Conservation (phyloP, 2,329 filamentous ascomycete species). For the Didymellaceae sp. region DNA sequence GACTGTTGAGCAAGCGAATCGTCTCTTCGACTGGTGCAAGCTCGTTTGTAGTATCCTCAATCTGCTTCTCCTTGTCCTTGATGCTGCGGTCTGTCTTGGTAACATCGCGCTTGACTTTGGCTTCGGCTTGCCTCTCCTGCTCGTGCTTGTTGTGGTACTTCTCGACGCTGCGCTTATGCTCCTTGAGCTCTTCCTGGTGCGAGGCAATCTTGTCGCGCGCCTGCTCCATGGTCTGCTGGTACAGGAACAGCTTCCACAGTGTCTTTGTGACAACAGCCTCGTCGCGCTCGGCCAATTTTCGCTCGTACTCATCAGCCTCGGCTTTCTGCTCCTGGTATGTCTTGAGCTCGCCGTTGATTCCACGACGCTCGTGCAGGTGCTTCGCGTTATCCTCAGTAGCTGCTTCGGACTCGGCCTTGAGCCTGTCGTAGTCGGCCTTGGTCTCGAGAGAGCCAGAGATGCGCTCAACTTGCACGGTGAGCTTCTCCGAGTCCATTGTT, state of each 20-base stretch:
- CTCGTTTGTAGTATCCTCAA: slow-evolving; percentile 84
- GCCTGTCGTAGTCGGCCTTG: slow-evolving; percentile 88
- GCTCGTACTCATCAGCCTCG: slow-evolving; percentile 91
- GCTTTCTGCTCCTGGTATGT: slow-evolving; percentile 97
- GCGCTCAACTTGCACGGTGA: slow-evolving; percentile 93
- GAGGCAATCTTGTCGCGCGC: slow-evolving; percentile 89
- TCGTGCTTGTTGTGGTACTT: slow-evolving; percentile 82
- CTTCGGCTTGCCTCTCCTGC: slow-evolving; percentile 81
- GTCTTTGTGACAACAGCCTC: slow-evolving; percentile 91
- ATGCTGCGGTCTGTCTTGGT: slow-evolving; percentile 84
- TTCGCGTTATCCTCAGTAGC: slow-evolving; percentile 88
- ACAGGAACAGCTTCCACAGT: slow-evolving; percentile 95
- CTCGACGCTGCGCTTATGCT: slow-evolving; percentile 86
- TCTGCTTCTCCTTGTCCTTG: slow-evolving; percentile 81
- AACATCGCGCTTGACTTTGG: slow-evolving; percentile 76
- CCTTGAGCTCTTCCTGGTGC: slow-evolving; percentile 93
- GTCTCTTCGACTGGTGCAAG: slow-evolving; percentile 93
- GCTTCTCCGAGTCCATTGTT: slow-evolving; percentile 89
- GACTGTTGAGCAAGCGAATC: slow-evolving; percentile 73
- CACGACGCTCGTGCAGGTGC: slow-evolving; percentile 85
- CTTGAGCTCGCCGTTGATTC: slow-evolving; percentile 97
- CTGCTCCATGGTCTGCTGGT: slow-evolving; percentile 90
- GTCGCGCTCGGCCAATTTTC: slow-evolving; percentile 88
- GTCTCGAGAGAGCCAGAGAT: slow-evolving; percentile 96
- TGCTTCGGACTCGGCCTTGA: slow-evolving; percentile 86